phyloP scores from a whole-genome alignment of 768 basidiomycete species.

The Pulveroboletus sp. region DNA sequence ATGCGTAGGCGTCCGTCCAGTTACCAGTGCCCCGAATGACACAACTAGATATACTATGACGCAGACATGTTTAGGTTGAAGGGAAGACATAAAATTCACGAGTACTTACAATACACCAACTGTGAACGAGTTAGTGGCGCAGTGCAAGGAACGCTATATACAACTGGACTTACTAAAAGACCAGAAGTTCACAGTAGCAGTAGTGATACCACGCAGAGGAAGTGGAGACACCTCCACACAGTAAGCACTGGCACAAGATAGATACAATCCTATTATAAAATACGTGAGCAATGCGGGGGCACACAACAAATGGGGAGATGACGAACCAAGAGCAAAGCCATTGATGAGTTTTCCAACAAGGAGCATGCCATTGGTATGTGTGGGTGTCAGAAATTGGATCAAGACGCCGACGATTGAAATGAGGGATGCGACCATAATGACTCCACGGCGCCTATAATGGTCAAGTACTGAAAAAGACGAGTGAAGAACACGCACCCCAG shows the following conservation, averaged over 20 bases:
- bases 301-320: not conserved
- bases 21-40: constrained; percentile 24
- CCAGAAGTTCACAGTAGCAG: constrained; percentile 26
- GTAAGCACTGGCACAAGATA: constrained; percentile 23
- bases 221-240: constrained; percentile 31
- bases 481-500: constrained; percentile 18
- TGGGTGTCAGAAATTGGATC: constrained; percentile 23
- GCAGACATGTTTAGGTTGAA: not conserved
- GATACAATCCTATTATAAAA: constrained; percentile 22
- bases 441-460: constrained; percentile 20
- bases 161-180: constrained; percentile 21
- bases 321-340: constrained; percentile 23
- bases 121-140: not conserved
- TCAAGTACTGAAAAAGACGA: not conserved
- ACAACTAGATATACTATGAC: constrained; percentile 25
- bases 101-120: constrained; percentile 23
- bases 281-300: not conserved
- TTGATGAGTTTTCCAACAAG: constrained; percentile 26
- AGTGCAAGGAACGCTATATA: no score
- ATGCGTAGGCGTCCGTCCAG: constrained; percentile 20
- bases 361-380: constrained; percentile 26
- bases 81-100: not conserved
- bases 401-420: constrained; percentile 23
- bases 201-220: constrained; percentile 25
- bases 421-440: constrained; percentile 16